A percentile compares a stretch with the other conserved stretches of the same genome.
phyloP scores from a whole-genome alignment of 164 flowering plant genomes.

The Aristolochia californica region DNA sequence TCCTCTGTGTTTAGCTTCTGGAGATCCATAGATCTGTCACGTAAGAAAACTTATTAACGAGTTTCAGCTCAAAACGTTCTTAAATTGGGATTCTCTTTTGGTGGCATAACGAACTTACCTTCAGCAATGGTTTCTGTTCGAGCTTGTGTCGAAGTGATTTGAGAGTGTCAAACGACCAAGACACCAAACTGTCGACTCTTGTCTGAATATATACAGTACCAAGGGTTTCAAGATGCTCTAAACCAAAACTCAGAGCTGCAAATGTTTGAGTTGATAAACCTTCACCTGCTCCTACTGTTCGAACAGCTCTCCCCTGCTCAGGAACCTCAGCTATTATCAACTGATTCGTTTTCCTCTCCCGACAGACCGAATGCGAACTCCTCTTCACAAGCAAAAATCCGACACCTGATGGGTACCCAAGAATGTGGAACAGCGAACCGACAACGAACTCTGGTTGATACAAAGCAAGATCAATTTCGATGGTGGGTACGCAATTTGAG shows the following conservation, averaged over 20 bases:
- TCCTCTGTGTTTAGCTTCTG: constrained; percentile 4
- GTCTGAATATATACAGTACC: neutral
- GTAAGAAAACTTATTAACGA: no score
- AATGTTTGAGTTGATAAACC: constrained; percentile 5
- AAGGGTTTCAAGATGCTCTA: constrained; percentile 4
- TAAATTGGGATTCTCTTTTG: neutral
- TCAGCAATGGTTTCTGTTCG: constrained; percentile 4
- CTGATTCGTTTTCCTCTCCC: neutral
- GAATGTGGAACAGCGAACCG: constrained; percentile 4
- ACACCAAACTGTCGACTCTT: constrained; percentile 3
- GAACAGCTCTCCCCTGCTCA: constrained; percentile 1
- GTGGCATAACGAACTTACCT: constrained; percentile 1
- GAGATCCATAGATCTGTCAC: constrained; percentile 6
- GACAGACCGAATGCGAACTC: constrained; percentile 7
- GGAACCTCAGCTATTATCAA: constrained; percentile 4
- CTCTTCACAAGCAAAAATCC: constrained; percentile 4
- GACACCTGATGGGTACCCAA: constrained; percentile 6
- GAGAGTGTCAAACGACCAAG: constrained; percentile 7
- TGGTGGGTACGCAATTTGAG: neutral
- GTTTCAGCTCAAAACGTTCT: no score
- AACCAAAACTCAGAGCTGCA: constrained; percentile 7
- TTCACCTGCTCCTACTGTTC: neutral
- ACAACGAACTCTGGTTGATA: constrained; percentile 9
- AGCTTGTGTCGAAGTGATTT: constrained; percentile 4
- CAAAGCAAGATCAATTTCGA: constrained; percentile 5